phyloP scores from a whole-genome alignment of 805 yeast genomes.

The Monosporozyma unispora region DNA sequence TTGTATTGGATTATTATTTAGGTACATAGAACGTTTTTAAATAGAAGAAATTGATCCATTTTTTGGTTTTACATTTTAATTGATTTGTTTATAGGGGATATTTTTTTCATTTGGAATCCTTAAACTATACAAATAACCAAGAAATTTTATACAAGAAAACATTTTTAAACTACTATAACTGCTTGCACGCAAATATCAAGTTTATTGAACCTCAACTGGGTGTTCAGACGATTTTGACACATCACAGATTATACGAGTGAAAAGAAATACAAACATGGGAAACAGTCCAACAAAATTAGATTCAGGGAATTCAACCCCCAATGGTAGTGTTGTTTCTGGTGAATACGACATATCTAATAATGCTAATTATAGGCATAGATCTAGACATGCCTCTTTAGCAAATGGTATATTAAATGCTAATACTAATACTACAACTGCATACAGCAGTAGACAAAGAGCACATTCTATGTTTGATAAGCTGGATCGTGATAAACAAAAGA shows the following conservation, averaged over 20 bases:
- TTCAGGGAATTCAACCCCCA: conserved; percentile 12
- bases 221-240: conserved; percentile 1
- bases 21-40: too few relatives aligned
- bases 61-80: too few relatives aligned
- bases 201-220: too few relatives aligned
- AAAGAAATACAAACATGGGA: conserved; percentile 31
- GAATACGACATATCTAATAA: too few relatives aligned
- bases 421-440: not conserved
- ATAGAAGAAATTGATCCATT: too few relatives aligned
- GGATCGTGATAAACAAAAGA: conserved; percentile 19
- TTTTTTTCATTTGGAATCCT: too few relatives aligned
- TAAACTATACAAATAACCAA: too few relatives aligned
- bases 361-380: conserved; percentile 9
- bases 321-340: conserved; percentile 4
- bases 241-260: not conserved
- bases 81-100: too few relatives aligned
- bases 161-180: too few relatives aligned
- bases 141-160: too few relatives aligned
- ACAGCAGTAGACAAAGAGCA: conserved; percentile 20
- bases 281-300: conserved; percentile 41
- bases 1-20: too few relatives aligned
- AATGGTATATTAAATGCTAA: conserved; percentile 13
- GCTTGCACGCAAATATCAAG: too few relatives aligned
- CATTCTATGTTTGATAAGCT: conserved; percentile 9
- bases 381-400: conserved; percentile 21